These are phyloP conservation scores for Fusarium pseudoanthophilum DNA, from an alignment of 2,329 filamentous ascomycete species.

Conservation along the genomic window DNA sequence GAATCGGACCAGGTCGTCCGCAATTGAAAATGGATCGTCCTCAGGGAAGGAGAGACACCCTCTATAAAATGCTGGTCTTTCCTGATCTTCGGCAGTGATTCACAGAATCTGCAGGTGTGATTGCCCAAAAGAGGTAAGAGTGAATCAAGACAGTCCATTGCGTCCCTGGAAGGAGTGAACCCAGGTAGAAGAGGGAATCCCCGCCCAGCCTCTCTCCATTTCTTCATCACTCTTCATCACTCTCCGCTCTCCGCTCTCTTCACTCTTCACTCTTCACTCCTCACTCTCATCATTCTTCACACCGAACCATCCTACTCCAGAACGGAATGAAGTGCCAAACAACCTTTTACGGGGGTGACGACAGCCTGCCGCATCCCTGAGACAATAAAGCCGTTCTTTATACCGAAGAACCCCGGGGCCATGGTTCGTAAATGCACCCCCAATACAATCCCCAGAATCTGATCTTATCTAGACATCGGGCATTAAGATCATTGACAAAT, in stretches of 20 bases:
- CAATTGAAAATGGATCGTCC: neutral
- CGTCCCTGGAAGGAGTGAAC: too few species aligned
- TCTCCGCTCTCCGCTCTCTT: neutral
- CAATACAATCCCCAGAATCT: too few species aligned
- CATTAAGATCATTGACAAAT: too few species aligned
- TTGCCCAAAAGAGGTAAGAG: neutral
- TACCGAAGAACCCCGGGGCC: neutral
- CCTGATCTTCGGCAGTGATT: neutral
- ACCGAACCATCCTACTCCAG: neutral
- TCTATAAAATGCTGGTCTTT: neutral
- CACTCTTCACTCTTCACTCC: too few species aligned
- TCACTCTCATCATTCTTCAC: neutral
- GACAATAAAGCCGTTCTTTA: neutral
- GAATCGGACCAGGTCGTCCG: neutral
- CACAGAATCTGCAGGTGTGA: neutral
- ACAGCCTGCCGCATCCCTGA: neutral
- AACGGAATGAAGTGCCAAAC: too few species aligned
- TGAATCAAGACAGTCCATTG: neutral
- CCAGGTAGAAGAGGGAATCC: neutral
- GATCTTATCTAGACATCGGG: too few species aligned
- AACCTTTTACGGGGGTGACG: too few species aligned
- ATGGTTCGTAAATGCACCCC: neutral
- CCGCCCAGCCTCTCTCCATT: neutral
- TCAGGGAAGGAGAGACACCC: neutral
- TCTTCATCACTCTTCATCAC: neutral